A percentile compares a stretch with the other conserved stretches of the same genome.
Evolutionary conservation across 163 green algal genomes (phyloP).

Genomic region (Prototheca cutis): DNA sequence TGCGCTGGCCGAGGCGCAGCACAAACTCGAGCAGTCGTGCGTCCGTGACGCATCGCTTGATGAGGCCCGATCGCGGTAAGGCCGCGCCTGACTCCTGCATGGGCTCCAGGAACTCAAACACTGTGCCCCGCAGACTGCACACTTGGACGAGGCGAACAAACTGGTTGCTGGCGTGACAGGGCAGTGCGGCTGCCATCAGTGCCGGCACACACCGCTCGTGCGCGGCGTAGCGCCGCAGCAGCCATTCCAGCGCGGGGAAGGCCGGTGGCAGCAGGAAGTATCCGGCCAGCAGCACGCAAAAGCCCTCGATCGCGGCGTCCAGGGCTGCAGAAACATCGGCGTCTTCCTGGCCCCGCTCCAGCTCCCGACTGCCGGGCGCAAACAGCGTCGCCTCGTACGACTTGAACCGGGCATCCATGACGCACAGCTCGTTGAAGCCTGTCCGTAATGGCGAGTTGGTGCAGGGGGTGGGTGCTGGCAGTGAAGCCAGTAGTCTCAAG

Average conservation of each 20-base stretch:
- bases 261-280: slow-evolving; percentile 65
- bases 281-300: slow-evolving; percentile 60
- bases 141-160: slow-evolving; percentile 83
- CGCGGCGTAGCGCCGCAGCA: slow-evolving; percentile 67
- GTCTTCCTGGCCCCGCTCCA: slow-evolving; percentile 45
- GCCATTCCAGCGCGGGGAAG: slow-evolving; percentile 78
- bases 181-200: slow-evolving; percentile 59
- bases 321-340: slow-evolving; percentile 45
- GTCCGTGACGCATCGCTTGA: slow-evolving; percentile 56
- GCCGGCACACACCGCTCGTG: slow-evolving; percentile 67
- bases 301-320: slow-evolving; percentile 47
- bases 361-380: slow-evolving; percentile 21
- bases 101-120: slow-evolving; percentile 61
- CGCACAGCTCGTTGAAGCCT: slow-evolving; percentile 66
- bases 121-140: slow-evolving; percentile 30
- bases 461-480: no score
- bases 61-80: slow-evolving; percentile 46
- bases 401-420: slow-evolving; percentile 55
- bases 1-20: slow-evolving; percentile 32
- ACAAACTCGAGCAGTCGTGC: slow-evolving; percentile 53
- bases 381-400: slow-evolving; percentile 64
- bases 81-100: slow-evolving; percentile 63
- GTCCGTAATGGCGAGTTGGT: no score
- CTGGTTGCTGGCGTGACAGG: slow-evolving; percentile 79
- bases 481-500: no score